Conservation (phyloP, 805 yeast genomes). For the Saccharomycopsis malanga region DNA sequence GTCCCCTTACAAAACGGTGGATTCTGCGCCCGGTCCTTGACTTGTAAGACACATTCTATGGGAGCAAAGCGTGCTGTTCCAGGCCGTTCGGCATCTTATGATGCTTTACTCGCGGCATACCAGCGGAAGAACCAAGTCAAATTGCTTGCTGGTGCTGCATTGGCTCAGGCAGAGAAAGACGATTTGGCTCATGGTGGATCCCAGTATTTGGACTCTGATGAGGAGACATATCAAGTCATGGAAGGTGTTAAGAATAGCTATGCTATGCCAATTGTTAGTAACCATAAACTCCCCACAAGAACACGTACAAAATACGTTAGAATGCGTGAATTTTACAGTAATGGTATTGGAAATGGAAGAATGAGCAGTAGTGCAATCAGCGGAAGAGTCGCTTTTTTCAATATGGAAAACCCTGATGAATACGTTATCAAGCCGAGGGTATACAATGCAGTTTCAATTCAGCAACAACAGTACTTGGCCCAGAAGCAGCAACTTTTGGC, state of each 20-base stretch:
- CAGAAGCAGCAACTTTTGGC: constrained; percentile 9
- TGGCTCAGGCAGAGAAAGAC: constrained; percentile 70
- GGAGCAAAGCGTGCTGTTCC: constrained; percentile 94
- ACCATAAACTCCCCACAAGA: constrained; percentile 61
- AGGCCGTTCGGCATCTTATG: constrained; percentile 92
- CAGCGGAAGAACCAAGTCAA: constrained; percentile 92
- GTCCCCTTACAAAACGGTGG: constrained; percentile 93
- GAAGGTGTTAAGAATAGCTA: constrained; percentile 78
- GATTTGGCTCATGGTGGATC: constrained; percentile 44
- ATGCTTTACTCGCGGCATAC: constrained; percentile 76
- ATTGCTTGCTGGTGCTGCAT: constrained; percentile 73
- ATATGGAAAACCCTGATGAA: constrained; percentile 65
- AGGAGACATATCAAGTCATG: constrained; percentile 85
- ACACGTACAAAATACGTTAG: constrained; percentile 68
- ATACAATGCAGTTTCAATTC: constrained; percentile 28
- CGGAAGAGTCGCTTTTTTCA: constrained; percentile 72
- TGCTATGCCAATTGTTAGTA: constrained; percentile 79
- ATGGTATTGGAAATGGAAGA: constrained; percentile 53
- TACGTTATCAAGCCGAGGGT: constrained; percentile 47
- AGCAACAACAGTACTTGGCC: constrained; percentile 13
- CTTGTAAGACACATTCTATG: constrained; percentile 98
- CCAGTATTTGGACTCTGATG: constrained; percentile 68
- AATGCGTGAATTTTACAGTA: constrained; percentile 80
- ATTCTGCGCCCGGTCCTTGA: constrained; percentile 87
- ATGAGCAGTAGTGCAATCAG: constrained; percentile 33